Evolutionary conservation across 768 basidiomycete genomes (phyloP).

Genomic region (Strobilomyces echinocephalus): DNA sequence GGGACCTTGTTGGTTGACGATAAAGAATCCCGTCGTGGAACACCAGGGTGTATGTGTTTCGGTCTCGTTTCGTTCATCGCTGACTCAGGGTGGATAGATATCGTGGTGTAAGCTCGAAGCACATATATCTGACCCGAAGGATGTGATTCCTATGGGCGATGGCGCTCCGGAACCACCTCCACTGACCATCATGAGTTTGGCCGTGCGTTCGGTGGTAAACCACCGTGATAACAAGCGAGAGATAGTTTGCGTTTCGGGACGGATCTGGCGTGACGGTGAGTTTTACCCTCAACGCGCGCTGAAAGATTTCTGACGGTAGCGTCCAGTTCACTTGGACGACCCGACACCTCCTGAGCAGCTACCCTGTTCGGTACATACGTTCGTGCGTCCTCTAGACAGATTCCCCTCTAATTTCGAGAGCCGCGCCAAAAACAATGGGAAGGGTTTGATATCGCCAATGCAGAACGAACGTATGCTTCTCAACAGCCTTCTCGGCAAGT

Average conservation of each 20-base stretch:
- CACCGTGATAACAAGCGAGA: constrained; percentile 93
- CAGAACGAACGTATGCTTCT: constrained; percentile 83
- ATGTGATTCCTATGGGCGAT: constrained; percentile 79
- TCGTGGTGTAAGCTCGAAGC: constrained; percentile 98
- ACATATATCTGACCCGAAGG: constrained; percentile 77
- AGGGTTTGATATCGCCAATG: constrained; percentile 67
- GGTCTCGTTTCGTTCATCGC: neutral
- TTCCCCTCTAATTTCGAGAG: constrained; percentile 84
- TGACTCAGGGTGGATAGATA: constrained; percentile 45
- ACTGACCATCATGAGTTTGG: constrained; percentile 84
- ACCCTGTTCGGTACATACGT: constrained; percentile 78
- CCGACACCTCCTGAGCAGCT: constrained; percentile 85
- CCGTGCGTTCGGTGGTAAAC: constrained; percentile 87
- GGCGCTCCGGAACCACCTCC: constrained; percentile 78
- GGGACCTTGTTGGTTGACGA: constrained; percentile 96
- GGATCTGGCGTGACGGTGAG: constrained; percentile 76
- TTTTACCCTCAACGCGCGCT: neutral
- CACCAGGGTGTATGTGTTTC: constrained; percentile 64
- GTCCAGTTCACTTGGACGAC: constrained; percentile 81
- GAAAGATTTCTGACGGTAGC: neutral
- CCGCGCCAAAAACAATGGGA: constrained; percentile 56
- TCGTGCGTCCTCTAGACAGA: constrained; percentile 82
- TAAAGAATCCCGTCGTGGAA: constrained; percentile 72
- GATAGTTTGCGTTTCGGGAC: constrained; percentile 76
- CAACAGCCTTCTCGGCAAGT: constrained; percentile 67